Base-by-base conservation (phyloP, 75 land plant genomes). In the Ceratopteris richardii region DNA sequence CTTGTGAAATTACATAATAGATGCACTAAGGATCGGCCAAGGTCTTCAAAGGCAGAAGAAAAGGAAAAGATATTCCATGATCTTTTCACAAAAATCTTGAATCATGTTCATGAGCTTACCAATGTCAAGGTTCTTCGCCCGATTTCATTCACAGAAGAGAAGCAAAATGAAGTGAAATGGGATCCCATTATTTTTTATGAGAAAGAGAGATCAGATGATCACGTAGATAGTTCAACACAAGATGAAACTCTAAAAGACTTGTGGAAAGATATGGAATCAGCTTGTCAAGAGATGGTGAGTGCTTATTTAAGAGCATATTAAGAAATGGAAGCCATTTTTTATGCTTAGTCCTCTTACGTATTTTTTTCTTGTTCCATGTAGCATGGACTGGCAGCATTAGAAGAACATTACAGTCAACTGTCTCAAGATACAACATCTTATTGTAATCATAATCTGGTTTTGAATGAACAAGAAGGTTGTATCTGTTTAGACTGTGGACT, bases 191-290 rank as follows among this genome's bases (percentile, higher is more conserved):
- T 46, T 18, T 46, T 46, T 46, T 21, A 14, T 46, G 22, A n/a
- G 22, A 46, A 14, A 46, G 22, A n/a, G 22, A 46, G 22, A 46
- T 2, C 18, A 46, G 50, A 3, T n/a, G 22, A 2, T 5, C 14
- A 46, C 3, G 4, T 6, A 21, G 18, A n/a, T 14, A 5, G 4
- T 17, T 18, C 14, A 5, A 46, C 3, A 14, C 13, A n/a, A 46
- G 50, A 46, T 21, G 50, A 46, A 18, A 5, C 50, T 21, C 22
- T 46, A 2, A 46, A 46, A 46, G 22, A 21, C 50, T 14, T 46
- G 14, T 46, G 50, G 50, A 21, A 46, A 46, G 50, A 46, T 46
- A 46, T 46, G 50, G 50, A 46, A 46, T 18, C 17, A 46, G 50
- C 50, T 46, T 46, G 13, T 46, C 12, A 21, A 46, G 50, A 46